These are phyloP conservation scores for Sutorius australiensis DNA, from an alignment of 768 basidiomycete species.

Conservation along the genomic window DNA sequence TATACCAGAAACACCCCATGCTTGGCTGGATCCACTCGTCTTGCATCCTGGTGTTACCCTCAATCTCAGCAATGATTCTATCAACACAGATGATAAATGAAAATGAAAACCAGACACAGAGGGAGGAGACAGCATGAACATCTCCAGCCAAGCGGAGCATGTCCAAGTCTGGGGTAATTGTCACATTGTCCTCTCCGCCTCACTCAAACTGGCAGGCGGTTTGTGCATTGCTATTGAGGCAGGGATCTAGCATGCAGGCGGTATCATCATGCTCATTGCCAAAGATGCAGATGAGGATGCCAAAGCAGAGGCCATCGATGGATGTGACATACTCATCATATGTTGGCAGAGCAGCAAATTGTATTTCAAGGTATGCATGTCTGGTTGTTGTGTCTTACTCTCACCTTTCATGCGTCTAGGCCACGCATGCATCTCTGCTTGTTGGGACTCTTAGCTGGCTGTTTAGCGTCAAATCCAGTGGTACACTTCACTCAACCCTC, in stretches of 20 bases:
- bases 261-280: slow-evolving; percentile 49
- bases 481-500: slow-evolving; percentile 56
- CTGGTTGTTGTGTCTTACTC: neutral
- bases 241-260: slow-evolving; percentile 61
- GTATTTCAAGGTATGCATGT: slow-evolving; percentile 70
- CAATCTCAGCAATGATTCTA: slow-evolving; percentile 12
- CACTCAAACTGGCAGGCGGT: slow-evolving; percentile 49
- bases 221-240: slow-evolving; percentile 54
- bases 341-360: slow-evolving; percentile 63
- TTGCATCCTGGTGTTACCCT: slow-evolving; percentile 30
- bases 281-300: slow-evolving; percentile 42
- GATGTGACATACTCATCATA: slow-evolving; percentile 74
- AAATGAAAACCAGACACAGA: slow-evolving; percentile 26
- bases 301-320: slow-evolving; percentile 34
- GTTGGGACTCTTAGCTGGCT: slow-evolving; percentile 84
- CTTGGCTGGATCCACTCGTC: slow-evolving; percentile 71
- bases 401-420: slow-evolving; percentile 38
- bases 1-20: slow-evolving; percentile 53
- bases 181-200: slow-evolving; percentile 57
- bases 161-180: slow-evolving; percentile 56
- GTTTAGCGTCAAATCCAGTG: slow-evolving; percentile 68
- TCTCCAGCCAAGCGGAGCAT: slow-evolving; percentile 26
- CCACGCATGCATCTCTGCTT: slow-evolving; percentile 38
- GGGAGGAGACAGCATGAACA: slow-evolving; percentile 5
- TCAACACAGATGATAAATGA: slow-evolving; percentile 16